phyloP scores from a whole-genome alignment of 2,329 filamentous ascomycete species.

The Rachicladosporium sp. region DNA sequence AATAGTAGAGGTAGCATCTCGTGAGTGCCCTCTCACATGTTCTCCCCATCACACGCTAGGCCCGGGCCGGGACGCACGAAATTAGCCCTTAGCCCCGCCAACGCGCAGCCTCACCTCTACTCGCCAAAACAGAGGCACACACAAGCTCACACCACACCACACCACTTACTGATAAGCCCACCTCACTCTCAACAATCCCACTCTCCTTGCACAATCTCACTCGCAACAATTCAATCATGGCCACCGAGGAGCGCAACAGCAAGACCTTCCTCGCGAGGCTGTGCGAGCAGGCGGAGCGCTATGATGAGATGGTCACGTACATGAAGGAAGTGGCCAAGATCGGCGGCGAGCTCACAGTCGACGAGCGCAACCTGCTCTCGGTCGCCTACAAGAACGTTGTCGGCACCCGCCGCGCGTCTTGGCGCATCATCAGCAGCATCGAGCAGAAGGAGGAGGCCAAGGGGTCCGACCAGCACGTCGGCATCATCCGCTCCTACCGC shows the following conservation, averaged over 20 bases:
- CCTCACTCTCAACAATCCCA: no score
- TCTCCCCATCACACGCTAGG: no score
- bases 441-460: slow-evolving; percentile 99
- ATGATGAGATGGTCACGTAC: slow-evolving; percentile 99
- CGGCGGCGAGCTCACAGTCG: slow-evolving; percentile 55
- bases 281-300: slow-evolving; percentile 99
- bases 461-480: slow-evolving; percentile 88
- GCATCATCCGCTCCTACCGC: slow-evolving; percentile 91
- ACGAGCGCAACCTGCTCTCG: slow-evolving; percentile 81
- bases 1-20: no score
- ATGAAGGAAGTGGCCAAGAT: slow-evolving; percentile 68
- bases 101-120: no score
- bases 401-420: slow-evolving; percentile 93
- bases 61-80: no score
- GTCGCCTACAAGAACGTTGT: slow-evolving; percentile 99
- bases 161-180: no score
- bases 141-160: no score
- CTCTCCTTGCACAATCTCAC: no score
- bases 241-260: slow-evolving; percentile 44
- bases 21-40: no score
- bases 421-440: slow-evolving; percentile 99
- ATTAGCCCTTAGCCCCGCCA: no score
- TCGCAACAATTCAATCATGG: no score
- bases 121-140: no score
- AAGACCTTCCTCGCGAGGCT: slow-evolving; percentile 99